Base-by-base conservation (phyloP, 306 rosid genomes). In the Rosa multiflora region DNA sequence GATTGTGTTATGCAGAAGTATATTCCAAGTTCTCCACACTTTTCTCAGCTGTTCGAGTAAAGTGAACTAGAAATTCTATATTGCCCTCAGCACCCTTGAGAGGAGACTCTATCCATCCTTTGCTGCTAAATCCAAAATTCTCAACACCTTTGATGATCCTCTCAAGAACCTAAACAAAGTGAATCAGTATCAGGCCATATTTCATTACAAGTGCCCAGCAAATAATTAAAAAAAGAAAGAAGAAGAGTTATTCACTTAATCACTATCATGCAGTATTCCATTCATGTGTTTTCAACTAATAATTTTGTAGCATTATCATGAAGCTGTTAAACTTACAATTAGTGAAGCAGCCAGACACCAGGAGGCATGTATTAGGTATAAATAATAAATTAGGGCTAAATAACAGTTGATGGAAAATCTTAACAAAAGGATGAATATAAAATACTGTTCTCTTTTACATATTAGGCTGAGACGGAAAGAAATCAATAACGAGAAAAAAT, bases 51-150 rank as follows among this genome's bases (percentile, higher is more conserved):
- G 72, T 83, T 76, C 92, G 86, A 78, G 58, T 62, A 63, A 95
- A 95, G 82, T 87, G 86, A 83, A 88, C 99, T 42, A 95, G 90
- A 80, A 95, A 95, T 81, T 95, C 98, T 74, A 88, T 90, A 81
- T 95, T 95, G 61, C 99, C 99, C 88, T 92, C 97, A 0, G 96
- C 97, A 35, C 98, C 99, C 82, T 90, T 95, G 66, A 95, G 87
- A 74, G 99, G 99, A 71, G 99, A 95, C 80, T 91, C 93, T 10
- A 90, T 88, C 97, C 91, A 90, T 26, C 99, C 99, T 82, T 84
- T 82, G 85, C 89, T 83, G 79, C 83, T 83, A 86, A 92, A 91
- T 79, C 97, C 99, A 44, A 87, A 87, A 52, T 84, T 86, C 87
- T 92, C 97, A 3, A 92, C 96, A 29, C 97, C 98, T 67, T 85